Evolutionary conservation across 2,329 filamentous ascomycete species (phyloP), one percentile per base, ranked within the genome.

Genomic region (Polychaeton citri): DNA sequence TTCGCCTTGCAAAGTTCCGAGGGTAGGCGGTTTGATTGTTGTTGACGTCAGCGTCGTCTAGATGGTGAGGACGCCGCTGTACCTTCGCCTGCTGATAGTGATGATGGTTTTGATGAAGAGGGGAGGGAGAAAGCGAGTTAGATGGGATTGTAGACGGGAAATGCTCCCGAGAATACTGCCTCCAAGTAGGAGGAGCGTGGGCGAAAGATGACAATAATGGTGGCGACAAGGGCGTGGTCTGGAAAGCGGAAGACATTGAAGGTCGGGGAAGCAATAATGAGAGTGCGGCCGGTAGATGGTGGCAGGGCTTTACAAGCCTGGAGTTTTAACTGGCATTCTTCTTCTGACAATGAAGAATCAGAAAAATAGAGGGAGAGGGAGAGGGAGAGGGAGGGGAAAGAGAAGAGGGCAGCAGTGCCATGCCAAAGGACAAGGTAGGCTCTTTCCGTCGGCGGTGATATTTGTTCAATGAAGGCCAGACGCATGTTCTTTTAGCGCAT

Each of bases 211-310:
- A 95, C 71, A 43, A 98, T 71, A 5, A 96, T 69, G 38, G 87
- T 87, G 15, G 98, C 70, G 12, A 95, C 66, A 19, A 98, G 70
- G 1, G 87, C 82, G 41, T 82, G 78, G 45, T 79, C 75, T 3
- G 90, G 90, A 9, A 80, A 78, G 38, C 90, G 81, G 71, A 98
- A 98, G 21, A 96, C 88, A 58, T 98, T 90, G 36, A 28, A 28
- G 24, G 24, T 10, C 24, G 24, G 24, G 12, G 15, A 15, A 15
- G 12, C 24, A 28, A 28, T 28, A 28, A 28, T 28, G 24, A 28
- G 24, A 28, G 15, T 10, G 15, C 12, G 24, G 24, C 24, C n/a
- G n/a, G n/a, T n/a, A n/a, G 24, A 28, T 15, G 24, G 24, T 28
- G 24, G 24, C 24, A 28, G 24, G 24, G 24, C 24, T 28, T 28